Evolutionary conservation across 2,329 filamentous ascomycete species (phyloP).

Genomic region (Colletotrichum simmondsii): DNA sequence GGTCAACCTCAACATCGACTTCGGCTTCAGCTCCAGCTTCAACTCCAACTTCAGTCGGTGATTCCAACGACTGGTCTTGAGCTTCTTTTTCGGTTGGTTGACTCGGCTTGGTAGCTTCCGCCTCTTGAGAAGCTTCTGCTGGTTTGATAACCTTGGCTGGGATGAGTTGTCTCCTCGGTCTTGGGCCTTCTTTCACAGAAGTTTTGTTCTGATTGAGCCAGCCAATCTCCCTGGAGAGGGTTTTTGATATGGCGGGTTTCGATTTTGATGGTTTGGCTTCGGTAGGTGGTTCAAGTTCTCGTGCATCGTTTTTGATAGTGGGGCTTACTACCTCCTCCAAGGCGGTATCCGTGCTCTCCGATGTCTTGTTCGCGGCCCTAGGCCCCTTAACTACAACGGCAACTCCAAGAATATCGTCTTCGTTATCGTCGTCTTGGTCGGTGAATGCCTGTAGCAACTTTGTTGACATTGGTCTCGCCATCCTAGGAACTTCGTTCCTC

Average conservation of each 20-base stretch:
- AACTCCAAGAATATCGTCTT: constrained; percentile 45
- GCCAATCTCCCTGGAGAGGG: background rate
- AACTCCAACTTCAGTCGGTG: background rate
- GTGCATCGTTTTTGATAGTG: background rate
- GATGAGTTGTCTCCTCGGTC: background rate
- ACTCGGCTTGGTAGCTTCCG: background rate
- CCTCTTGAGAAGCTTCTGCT: background rate
- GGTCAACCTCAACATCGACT: background rate
- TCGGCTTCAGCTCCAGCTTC: background rate
- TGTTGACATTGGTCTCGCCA: constrained; percentile 21
- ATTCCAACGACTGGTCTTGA: background rate
- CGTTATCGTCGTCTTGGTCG: constrained; percentile 37
- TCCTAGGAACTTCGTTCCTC: constrained; percentile 8
- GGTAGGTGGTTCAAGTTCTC: no score
- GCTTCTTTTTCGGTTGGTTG: background rate
- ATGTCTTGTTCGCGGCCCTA: background rate
- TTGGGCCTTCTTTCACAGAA: background rate
- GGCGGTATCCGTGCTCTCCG: no score
- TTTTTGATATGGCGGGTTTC: background rate
- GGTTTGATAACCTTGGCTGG: background rate
- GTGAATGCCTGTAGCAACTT: constrained; percentile 19
- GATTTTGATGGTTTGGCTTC: background rate
- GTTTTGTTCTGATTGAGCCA: background rate
- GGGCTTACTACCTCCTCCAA: background rate
- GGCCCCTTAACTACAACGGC: background rate